Percentiles rank a stretch among this genome's conserved stretches.
These are phyloP conservation scores for Chrysanthemum seticuspe DNA, from an alignment of 129 eudicot species.

Conservation along the genomic window DNA sequence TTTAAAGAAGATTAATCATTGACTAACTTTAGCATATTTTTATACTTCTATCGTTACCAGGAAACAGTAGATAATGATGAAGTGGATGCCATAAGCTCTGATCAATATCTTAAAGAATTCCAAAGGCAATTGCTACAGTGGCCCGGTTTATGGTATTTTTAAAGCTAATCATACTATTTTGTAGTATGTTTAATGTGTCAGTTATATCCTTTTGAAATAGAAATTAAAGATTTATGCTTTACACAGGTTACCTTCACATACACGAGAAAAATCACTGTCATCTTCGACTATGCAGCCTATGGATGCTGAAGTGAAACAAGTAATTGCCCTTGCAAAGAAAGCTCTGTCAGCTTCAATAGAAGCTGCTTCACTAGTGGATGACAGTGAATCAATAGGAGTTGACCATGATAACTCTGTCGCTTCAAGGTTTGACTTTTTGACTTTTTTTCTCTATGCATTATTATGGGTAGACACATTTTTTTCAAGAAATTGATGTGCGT, in stretches of 20 bases:
- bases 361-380: slow-evolving; percentile 57
- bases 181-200: neutral
- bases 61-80: slow-evolving; percentile 37
- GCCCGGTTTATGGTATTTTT: slow-evolving; percentile 75
- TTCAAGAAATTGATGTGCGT: slow-evolving; percentile 23
- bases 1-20: neutral
- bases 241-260: slow-evolving; percentile 56
- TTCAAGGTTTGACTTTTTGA: slow-evolving; percentile 44
- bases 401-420: slow-evolving; percentile 38
- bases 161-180: slow-evolving; percentile 37
- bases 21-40: slow-evolving; percentile 1
- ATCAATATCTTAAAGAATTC: slow-evolving; percentile 49
- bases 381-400: slow-evolving; percentile 39
- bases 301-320: slow-evolving; percentile 44
- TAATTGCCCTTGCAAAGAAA: slow-evolving; percentile 66
- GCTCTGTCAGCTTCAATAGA: slow-evolving; percentile 78
- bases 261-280: slow-evolving; percentile 30
- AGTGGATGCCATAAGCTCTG: slow-evolving; percentile 34
- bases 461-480: neutral
- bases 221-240: neutral
- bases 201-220: neutral
- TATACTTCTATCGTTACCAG: slow-evolving; percentile 27
- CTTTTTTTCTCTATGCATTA: slow-evolving; percentile 9
- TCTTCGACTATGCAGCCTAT: slow-evolving; percentile 30
- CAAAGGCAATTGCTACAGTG: slow-evolving; percentile 49